Evolutionary conservation across 371 early-diverging fungal genomes (phyloP).

Genomic region (Haplosporangium sp.): DNA sequence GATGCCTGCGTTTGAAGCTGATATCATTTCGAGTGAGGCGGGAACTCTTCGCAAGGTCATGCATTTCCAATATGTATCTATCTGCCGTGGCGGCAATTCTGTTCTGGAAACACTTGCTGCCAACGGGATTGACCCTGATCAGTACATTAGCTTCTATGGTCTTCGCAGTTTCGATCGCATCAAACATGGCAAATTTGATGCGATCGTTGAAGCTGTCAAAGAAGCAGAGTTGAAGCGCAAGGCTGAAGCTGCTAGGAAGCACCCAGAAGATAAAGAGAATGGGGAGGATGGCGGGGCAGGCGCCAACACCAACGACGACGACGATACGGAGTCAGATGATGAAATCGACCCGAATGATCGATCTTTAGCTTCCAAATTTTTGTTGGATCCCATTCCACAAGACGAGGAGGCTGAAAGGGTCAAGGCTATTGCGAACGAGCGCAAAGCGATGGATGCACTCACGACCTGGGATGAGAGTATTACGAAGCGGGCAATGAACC

Average conservation of each 20-base stretch:
- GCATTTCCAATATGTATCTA: slow-evolving; percentile 88
- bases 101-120: slow-evolving; percentile 70
- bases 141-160: slow-evolving; percentile 84
- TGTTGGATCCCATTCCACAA: slow-evolving; percentile 29
- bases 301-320: not conserved
- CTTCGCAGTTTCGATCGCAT: slow-evolving; percentile 79
- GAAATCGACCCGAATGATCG: not conserved
- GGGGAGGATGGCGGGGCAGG: not conserved
- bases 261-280: not conserved
- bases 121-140: slow-evolving; percentile 75
- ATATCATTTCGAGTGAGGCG: slow-evolving; percentile 80
- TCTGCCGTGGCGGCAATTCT: slow-evolving; percentile 81
- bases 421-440: slow-evolving; percentile 25
- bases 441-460: slow-evolving; percentile 17
- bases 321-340: not conserved
- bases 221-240: slow-evolving; percentile 14
- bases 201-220: slow-evolving; percentile 40
- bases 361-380: slow-evolving; percentile 18
- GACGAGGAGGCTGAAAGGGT: slow-evolving; percentile 33
- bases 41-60: slow-evolving; percentile 83
- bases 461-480: slow-evolving; percentile 48
- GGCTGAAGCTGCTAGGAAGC: not conserved
- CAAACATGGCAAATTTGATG: slow-evolving; percentile 47
- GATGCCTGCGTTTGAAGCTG: slow-evolving; percentile 93
- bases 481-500: slow-evolving; percentile 35